Evolutionary conservation across 108 stramenopile genomes (phyloP), one percentile per base, ranked within the genome.

Genomic region (Cyclostephanos tholiformis): DNA sequence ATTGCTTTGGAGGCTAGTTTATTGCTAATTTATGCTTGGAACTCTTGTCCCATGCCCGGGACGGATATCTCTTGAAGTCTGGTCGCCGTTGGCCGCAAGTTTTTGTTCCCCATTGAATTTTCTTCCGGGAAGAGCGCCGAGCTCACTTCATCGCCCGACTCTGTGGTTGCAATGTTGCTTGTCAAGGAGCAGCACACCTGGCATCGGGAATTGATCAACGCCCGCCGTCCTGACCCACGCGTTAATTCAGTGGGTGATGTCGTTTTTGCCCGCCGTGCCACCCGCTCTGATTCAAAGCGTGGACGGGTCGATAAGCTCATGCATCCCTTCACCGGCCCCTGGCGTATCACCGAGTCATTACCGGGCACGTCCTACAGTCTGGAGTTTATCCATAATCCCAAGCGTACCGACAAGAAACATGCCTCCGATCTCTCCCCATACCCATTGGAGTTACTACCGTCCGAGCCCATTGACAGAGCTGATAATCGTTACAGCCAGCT

Each of bases 61-160:
- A 50, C 61, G 60, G 23, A 32, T 4, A 32, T 32, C 2, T 32
- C 32, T 4, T 32, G 3, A 2, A 32, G 32, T 4, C 2, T 32
- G 32, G 32, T 71, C 10, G 74, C 59, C 22, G 60, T 48, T 5
- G 80, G 74, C 16, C 46, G 74, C 8, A 62, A 64, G 11, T 82
- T 76, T 12, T 3, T 20, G n/a, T 82, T 82, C 46, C 80, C 80
- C 1, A 64, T 76, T 29, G 80, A 82, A 26, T 62, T 46, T 22
- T 71, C 59, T 10, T 1, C 59, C 30, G 12, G 12, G 4, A 48
- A 53, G 38, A 61, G 58, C 29, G n/a, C 53, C 10, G 61, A 72
- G 27, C 17, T 72, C 1, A 30, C 26, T n/a, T 59, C 49, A 19
- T 36, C 19, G 13, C 62, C 71, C n/a, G n/a, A n/a, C n/a, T n/a